phyloP scores from a whole-genome alignment of 176 grass and related monocot genomes.

The Carex myosuroides region DNA sequence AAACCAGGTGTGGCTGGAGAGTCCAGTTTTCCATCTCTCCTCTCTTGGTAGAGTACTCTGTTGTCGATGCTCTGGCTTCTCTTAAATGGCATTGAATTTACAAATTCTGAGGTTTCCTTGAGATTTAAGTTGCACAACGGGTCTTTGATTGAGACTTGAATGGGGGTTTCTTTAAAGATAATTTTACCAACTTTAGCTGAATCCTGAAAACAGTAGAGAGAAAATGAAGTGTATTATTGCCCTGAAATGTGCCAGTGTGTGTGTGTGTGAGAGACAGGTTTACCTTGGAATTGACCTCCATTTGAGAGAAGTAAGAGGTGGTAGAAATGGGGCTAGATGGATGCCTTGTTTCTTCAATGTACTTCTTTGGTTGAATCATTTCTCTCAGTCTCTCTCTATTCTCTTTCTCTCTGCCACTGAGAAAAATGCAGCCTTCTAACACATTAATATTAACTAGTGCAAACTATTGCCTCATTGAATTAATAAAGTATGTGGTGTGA shows the following conservation, averaged over 20 bases:
- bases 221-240: not conserved
- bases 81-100: constrained; percentile 45
- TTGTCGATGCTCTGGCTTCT: constrained; percentile 39
- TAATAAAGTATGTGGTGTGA: not conserved
- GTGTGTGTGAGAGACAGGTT: constrained; percentile 15
- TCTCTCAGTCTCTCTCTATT: not conserved
- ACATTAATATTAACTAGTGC: not conserved
- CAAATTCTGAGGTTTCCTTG: constrained; percentile 57
- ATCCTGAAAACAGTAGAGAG: constrained; percentile 17
- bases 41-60: constrained; percentile 33
- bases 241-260: constrained; percentile 35
- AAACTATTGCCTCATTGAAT: constrained; percentile 1
- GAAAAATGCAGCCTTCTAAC: not conserved
- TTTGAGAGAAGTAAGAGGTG: constrained; percentile 23
- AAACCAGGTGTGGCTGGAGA: constrained; percentile 45
- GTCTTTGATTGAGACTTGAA: constrained; percentile 45
- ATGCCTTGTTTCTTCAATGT: constrained; percentile 28
- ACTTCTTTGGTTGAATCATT: constrained; percentile 26
- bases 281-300: constrained; percentile 45
- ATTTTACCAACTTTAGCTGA: not conserved
- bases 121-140: constrained; percentile 45
- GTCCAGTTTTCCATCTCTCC: constrained; percentile 38
- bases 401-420: not conserved
- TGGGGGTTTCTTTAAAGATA: constrained; percentile 28
- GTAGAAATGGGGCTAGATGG: constrained; percentile 28